Conservation (phyloP, 2,329 filamentous ascomycete species). For the Myriosclerotinia curreyana region DNA sequence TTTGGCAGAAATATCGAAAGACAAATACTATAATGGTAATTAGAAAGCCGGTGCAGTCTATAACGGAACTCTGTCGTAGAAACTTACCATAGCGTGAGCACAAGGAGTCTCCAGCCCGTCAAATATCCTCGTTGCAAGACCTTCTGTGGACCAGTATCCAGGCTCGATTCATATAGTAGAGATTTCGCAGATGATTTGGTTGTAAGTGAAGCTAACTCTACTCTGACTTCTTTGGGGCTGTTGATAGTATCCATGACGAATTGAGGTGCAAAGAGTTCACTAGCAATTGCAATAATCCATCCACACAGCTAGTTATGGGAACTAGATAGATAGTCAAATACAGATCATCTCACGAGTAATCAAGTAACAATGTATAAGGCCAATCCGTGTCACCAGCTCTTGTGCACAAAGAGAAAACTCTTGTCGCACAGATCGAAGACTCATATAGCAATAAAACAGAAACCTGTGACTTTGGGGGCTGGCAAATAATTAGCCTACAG, state of each 20-base stretch:
- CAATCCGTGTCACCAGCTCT: too few species aligned
- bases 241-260: background rate
- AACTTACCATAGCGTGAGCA: background rate
- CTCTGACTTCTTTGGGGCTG: background rate
- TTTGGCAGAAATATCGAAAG: background rate
- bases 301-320: too few species aligned
- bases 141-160: background rate
- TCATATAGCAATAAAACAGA: too few species aligned
- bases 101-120: background rate
- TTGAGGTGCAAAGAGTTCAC: too few species aligned
- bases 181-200: background rate
- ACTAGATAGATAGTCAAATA: too few species aligned
- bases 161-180: background rate
- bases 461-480: too few species aligned
- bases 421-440: too few species aligned
- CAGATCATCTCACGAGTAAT: too few species aligned
- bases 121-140: background rate
- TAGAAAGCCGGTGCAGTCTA: background rate
- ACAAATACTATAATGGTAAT: background rate
- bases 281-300: too few species aligned
- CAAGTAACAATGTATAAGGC: too few species aligned
- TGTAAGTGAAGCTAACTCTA: background rate
- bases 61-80: background rate
- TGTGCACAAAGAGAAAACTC: too few species aligned
- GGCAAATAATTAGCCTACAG: too few species aligned